These are phyloP conservation scores for Paratinospora sagittata DNA, from an alignment of 164 flowering plant genomes.

Conservation along the genomic window DNA sequence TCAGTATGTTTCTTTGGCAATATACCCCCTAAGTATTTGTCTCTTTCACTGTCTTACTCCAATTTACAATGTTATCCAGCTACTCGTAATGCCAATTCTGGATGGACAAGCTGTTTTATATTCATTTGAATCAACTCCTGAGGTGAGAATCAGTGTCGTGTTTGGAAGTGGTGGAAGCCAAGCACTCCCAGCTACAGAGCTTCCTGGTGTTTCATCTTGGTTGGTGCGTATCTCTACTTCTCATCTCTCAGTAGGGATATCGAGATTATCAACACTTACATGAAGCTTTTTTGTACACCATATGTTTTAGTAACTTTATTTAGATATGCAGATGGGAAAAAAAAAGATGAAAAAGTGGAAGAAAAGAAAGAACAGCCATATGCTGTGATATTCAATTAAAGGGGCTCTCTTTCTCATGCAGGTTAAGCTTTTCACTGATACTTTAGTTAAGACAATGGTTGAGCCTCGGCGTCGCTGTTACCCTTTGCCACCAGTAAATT, in stretches of 20 bases:
- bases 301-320: neutral
- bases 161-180: slow-evolving; percentile 97
- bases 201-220: slow-evolving; percentile 96
- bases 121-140: slow-evolving; percentile 80
- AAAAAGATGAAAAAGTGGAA: neutral
- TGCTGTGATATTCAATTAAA: neutral
- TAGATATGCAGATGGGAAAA: neutral
- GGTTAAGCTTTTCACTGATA: slow-evolving; percentile 73
- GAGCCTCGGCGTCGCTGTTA: slow-evolving; percentile 87
- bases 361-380: too few species aligned
- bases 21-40: neutral
- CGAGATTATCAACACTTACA: neutral
- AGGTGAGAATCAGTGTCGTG: slow-evolving; percentile 78
- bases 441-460: slow-evolving; percentile 83
- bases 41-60: neutral
- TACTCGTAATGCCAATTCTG: slow-evolving; percentile 71
- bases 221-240: slow-evolving; percentile 45
- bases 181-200: slow-evolving; percentile 79
- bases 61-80: slow-evolving; percentile 38
- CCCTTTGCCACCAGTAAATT: slow-evolving; percentile 59
- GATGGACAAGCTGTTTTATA: slow-evolving; percentile 83
- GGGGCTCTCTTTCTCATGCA: slow-evolving; percentile 23
- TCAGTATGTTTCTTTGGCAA: neutral
- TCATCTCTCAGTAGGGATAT: neutral
- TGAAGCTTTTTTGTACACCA: neutral